Conservation (phyloP, 2,329 filamentous ascomycete genomes). For the Xylaria sp. region DNA sequence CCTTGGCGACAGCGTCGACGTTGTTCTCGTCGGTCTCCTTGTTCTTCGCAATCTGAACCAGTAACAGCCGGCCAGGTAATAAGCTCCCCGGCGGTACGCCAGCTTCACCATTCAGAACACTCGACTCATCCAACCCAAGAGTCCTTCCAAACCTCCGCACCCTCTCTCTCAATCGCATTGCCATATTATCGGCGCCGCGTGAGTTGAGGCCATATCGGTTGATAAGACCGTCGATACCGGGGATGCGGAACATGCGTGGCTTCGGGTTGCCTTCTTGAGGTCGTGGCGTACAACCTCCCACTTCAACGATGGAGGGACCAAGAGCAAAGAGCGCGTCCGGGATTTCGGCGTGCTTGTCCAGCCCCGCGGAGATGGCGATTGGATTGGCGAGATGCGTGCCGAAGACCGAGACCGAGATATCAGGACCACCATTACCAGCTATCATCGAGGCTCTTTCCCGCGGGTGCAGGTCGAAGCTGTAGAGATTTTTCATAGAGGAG, state of each 20-base stretch:
- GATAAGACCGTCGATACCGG: constrained; percentile 85
- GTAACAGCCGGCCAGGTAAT: constrained; percentile 77
- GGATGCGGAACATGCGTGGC: constrained; percentile 88
- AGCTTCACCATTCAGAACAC: constrained; percentile 81
- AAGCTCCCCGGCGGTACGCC: constrained; percentile 86
- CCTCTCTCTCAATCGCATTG: constrained; percentile 79
- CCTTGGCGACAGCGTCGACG: constrained; percentile 80
- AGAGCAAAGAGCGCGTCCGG: constrained; percentile 85
- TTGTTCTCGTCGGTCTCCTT: constrained; percentile 89
- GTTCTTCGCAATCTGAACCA: constrained; percentile 97
- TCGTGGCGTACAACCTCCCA: constrained; percentile 89
- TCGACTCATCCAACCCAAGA: constrained; percentile 75
- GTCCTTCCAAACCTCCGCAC: constrained; percentile 80
- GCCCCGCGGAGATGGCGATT: constrained; percentile 91
- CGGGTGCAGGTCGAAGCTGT: constrained; percentile 80
- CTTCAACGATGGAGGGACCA: constrained; percentile 87
- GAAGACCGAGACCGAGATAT: constrained; percentile 70
- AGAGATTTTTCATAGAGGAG: constrained; percentile 74
- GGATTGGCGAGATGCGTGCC: constrained; percentile 83
- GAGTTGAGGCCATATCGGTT: constrained; percentile 98
- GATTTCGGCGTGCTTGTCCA: constrained; percentile 94
- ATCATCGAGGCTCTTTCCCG: constrained; percentile 72
- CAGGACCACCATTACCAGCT: constrained; percentile 49
- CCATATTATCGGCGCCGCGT: constrained; percentile 87
- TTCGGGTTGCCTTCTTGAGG: constrained; percentile 89